phyloP scores from a whole-genome alignment of 108 stramenopile species.

The Fragilariopsis cylindrus region DNA sequence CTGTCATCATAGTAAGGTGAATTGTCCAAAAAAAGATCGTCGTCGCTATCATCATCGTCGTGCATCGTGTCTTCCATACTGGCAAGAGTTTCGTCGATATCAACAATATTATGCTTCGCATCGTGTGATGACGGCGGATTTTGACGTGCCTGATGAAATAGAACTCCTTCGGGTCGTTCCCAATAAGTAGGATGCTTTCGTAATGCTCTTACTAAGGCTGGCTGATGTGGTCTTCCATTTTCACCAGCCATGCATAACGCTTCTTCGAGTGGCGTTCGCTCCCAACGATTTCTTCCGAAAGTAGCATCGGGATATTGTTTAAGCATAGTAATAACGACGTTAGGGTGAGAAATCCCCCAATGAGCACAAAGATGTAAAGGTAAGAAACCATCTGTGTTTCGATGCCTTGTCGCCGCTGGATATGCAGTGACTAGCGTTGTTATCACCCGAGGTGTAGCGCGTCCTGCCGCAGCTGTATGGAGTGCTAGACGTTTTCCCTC shows the following conservation, averaged over 20 bases:
- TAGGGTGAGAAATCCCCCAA: slow-evolving; percentile 85
- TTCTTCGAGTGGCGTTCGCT: slow-evolving; percentile 86
- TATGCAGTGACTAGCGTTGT: slow-evolving; percentile 60
- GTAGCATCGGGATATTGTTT: slow-evolving; percentile 85
- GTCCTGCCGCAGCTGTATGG: slow-evolving; percentile 66
- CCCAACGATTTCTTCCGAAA: slow-evolving; percentile 86
- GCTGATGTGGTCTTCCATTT: slow-evolving; percentile 86
- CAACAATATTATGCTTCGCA: slow-evolving; percentile 29
- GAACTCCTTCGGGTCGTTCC: slow-evolving; percentile 54
- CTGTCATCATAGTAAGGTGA: slow-evolving; percentile 5
- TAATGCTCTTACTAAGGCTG: slow-evolving; percentile 73
- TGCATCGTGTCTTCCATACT: slow-evolving; percentile 33
- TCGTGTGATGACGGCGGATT: slow-evolving; percentile 19
- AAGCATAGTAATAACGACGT: slow-evolving; percentile 65
- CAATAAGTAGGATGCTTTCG: slow-evolving; percentile 85
- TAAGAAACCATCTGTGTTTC: slow-evolving; percentile 82
- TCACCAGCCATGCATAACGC: slow-evolving; percentile 89
- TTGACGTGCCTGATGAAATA: slow-evolving; percentile 39
- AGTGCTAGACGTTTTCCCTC: slow-evolving; percentile 84
- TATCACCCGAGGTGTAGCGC: slow-evolving; percentile 16
- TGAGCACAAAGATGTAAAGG: slow-evolving; percentile 82
- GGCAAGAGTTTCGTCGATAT: slow-evolving; percentile 46
- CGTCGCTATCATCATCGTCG: slow-evolving; percentile 14
- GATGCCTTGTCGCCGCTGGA: slow-evolving; percentile 80
- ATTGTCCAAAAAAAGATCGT: slow-evolving; percentile 8